phyloP scores from a whole-genome alignment of 2,329 filamentous ascomycete species.

The Neurospora crassa region DNA sequence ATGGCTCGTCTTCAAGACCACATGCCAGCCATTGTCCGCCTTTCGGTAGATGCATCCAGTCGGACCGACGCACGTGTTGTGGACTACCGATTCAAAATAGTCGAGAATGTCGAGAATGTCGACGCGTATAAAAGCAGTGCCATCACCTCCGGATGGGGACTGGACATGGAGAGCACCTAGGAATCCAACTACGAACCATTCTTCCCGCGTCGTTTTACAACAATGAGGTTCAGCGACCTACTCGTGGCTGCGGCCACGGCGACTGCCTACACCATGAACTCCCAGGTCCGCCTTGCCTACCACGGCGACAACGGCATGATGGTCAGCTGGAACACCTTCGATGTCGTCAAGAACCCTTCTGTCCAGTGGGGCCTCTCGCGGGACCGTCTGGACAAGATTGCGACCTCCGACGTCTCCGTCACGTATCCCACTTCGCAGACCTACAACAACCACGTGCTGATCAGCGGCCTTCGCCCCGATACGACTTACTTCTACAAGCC shows the following conservation, averaged over 20 bases:
- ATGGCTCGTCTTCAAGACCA: background rate
- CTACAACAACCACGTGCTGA: slow-evolving; percentile 34
- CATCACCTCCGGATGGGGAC: background rate
- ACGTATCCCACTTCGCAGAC: slow-evolving; percentile 25
- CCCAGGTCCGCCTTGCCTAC: background rate
- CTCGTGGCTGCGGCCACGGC: background rate
- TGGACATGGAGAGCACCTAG: background rate
- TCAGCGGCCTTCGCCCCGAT: slow-evolving; percentile 29
- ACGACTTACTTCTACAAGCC: slow-evolving; percentile 44
- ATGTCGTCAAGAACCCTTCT: slow-evolving; percentile 18
- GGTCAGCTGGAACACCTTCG: slow-evolving; percentile 26
- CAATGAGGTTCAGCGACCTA: background rate
- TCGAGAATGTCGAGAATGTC: background rate
- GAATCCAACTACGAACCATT: background rate
- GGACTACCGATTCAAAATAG: background rate
- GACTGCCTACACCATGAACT: background rate
- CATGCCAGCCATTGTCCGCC: background rate
- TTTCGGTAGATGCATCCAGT: background rate
- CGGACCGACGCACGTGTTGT: background rate
- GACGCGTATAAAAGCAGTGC: background rate
- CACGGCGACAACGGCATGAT: slow-evolving; percentile 15
- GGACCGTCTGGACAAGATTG: slow-evolving; percentile 15
- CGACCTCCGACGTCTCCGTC: slow-evolving; percentile 19
- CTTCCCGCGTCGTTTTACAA: background rate
- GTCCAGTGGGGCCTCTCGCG: slow-evolving; percentile 11